phyloP scores from a whole-genome alignment of 805 yeast genomes.

The Lipomyces oligophaga region DNA sequence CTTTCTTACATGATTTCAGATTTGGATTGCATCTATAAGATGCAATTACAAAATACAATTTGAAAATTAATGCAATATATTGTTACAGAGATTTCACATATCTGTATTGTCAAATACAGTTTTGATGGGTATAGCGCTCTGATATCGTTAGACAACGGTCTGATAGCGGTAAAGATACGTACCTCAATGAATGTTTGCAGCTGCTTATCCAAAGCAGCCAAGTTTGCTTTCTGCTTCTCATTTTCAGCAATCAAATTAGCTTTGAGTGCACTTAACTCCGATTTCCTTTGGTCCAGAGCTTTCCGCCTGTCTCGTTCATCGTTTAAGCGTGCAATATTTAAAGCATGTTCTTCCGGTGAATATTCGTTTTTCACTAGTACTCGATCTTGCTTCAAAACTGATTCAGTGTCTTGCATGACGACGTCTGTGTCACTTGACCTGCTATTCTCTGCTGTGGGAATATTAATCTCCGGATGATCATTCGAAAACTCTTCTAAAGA shows the following conservation, averaged over 20 bases:
- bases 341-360: conserved; percentile 15
- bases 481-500: conserved; percentile 17
- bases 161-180: neutral
- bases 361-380: no score
- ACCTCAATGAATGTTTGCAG: conserved; percentile 24
- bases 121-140: conserved; percentile 24
- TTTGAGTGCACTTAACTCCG: conserved; percentile 6
- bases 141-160: neutral
- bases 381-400: neutral
- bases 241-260: conserved; percentile 14
- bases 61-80: no score
- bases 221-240: conserved; percentile 11
- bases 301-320: conserved; percentile 24
- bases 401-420: neutral
- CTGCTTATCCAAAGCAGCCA: conserved; percentile 22
- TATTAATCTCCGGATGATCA: conserved; percentile 15
- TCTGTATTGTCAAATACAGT: conserved; percentile 8
- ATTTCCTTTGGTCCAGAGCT: conserved; percentile 2
- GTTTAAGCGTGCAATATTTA: conserved; percentile 17
- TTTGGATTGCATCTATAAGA: no score
- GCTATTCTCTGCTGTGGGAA: neutral
- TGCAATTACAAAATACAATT: neutral
- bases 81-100: no score
- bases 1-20: no score
- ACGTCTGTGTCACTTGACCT: neutral